Base-by-base conservation (phyloP, 495 filamentous ascomycete genomes). In the Xylaria longipes region DNA sequence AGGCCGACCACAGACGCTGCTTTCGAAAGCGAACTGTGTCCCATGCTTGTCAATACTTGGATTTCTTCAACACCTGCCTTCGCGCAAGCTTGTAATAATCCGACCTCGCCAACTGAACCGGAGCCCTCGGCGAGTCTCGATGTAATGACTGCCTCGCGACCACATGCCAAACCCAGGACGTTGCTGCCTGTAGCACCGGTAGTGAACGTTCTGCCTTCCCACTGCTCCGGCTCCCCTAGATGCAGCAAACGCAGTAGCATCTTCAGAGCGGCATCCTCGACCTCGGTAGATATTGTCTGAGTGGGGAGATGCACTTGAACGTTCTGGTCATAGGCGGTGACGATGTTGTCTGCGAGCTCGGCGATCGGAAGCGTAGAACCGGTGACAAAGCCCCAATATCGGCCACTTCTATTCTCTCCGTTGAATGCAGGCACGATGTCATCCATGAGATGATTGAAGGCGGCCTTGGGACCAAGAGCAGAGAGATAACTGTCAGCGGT, bases 161-260 rank as follows among this genome's bases (percentile, higher is more conserved):
- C 94, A 75, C 90, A 94, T 6, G 92, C 92, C 25, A 97, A 80
- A 0, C 94, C 94, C 1, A 97, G 80, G 43, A 97, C 86, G 80
- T 97, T 98, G 71, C 91, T 91, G 5, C 87, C 93, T 2, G 95
- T 98, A 1, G 93, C 95, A 1, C 95, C 95, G 0, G 95, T 98
- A 1, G 94, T 97, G 74, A 98, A 96, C 0, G 90, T 94, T 25
- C 89, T 85, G 17, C 89, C 90, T 1, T 76, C 72, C 86, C 87
- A 93, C 11, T 64, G 65, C 5, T 78, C 71, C 2, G 65, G 68
- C 0, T 78, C 77, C n/a, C 86, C 82, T 1, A 98, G 80, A 6
- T 80, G 77, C 15, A 97, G 81, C 3, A 98, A 81, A 67, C 92
- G 84, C 37, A 89, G 79, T 0, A 97, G 81, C 82, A 97, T 86